Conservation (phyloP, 2,329 filamentous ascomycete species). For the Moelleriella libera region DNA sequence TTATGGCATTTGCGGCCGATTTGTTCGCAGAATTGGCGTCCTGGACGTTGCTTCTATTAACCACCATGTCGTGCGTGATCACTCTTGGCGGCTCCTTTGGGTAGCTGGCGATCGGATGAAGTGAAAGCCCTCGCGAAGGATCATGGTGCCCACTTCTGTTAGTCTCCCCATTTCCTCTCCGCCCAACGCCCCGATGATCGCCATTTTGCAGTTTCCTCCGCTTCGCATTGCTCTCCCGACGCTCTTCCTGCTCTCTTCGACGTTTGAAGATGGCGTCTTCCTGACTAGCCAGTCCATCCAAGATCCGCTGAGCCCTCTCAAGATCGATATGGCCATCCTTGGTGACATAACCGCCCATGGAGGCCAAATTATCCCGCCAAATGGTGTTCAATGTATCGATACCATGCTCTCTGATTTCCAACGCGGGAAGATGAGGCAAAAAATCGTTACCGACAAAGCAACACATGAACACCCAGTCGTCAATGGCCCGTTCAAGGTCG, state of each 20-base stretch:
- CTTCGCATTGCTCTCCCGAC: constrained; percentile 66
- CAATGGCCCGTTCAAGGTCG: constrained; percentile 84
- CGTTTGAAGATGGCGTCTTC: constrained; percentile 88
- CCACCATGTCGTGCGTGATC: constrained; percentile 77
- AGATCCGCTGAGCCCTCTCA: constrained; percentile 71
- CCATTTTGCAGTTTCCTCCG: constrained; percentile 61
- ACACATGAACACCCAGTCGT: constrained; percentile 99
- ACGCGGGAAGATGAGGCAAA: constrained; percentile 86
- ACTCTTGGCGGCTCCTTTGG: constrained; percentile 37
- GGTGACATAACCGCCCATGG: constrained; percentile 92
- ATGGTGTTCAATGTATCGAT: constrained; percentile 95
- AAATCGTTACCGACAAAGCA: constrained; percentile 99
- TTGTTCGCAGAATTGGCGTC: constrained; percentile 78
- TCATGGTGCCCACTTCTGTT: constrained; percentile 19
- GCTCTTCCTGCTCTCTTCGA: constrained; percentile 73
- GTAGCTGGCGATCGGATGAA: constrained; percentile 31
- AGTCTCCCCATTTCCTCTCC: constrained; percentile 3
- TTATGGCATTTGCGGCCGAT: constrained; percentile 80
- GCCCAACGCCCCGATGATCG: constrained; percentile 8
- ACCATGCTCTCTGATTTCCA: constrained; percentile 93
- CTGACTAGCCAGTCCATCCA: constrained; percentile 78
- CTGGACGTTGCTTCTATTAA: constrained; percentile 53
- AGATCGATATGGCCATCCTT: constrained; percentile 90
- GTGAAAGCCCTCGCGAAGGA: constrained; percentile 15
- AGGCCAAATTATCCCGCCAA: constrained; percentile 82